These are phyloP conservation scores for Cerioporus squamosus DNA, from an alignment of 1,284 basidiomycete genomes.

Conservation along the genomic window DNA sequence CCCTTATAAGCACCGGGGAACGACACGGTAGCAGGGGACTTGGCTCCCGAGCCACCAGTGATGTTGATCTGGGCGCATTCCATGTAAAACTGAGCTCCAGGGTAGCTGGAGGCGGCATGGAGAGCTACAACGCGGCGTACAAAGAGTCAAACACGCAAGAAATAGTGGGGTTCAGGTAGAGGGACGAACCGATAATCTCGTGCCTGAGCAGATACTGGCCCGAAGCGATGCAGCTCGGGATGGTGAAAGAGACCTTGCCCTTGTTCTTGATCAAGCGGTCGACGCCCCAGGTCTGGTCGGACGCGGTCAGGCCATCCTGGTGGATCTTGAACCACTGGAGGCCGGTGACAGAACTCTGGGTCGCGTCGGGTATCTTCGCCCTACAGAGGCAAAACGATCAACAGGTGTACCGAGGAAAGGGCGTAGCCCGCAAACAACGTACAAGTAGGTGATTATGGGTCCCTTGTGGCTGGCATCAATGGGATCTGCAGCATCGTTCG, in stretches of 20 bases:
- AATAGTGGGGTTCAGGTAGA: conserved; percentile 19
- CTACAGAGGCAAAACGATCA: conserved; percentile 27
- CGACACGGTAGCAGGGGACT: conserved; percentile 48
- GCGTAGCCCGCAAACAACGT: conserved; percentile 14
- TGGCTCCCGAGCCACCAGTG: conserved; percentile 49
- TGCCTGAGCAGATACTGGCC: conserved; percentile 58
- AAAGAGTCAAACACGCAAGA: conserved; percentile 11
- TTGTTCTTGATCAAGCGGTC: conserved; percentile 54
- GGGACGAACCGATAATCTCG: conserved; percentile 51
- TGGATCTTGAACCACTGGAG: conserved; percentile 56
- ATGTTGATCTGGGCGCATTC: conserved; percentile 55
- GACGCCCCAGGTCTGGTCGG: conserved; percentile 46
- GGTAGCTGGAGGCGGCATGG: conserved; percentile 46
- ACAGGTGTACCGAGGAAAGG: background rate
- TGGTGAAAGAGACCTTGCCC: conserved; percentile 56
- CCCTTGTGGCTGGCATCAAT: conserved; percentile 58
- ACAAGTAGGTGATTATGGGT: conserved; percentile 59
- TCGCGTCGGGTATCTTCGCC: conserved; percentile 49
- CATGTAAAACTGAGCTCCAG: conserved; percentile 62
- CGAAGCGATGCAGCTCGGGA: conserved; percentile 51
- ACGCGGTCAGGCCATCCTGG: conserved; percentile 44
- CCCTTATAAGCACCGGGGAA: conserved; percentile 54
- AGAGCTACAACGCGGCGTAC: conserved; percentile 38
- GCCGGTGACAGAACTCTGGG: conserved; percentile 51
- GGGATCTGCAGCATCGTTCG: conserved; percentile 51